Base-by-base conservation (phyloP, 164 flowering plant genomes). In the Nymphaea colorata region DNA sequence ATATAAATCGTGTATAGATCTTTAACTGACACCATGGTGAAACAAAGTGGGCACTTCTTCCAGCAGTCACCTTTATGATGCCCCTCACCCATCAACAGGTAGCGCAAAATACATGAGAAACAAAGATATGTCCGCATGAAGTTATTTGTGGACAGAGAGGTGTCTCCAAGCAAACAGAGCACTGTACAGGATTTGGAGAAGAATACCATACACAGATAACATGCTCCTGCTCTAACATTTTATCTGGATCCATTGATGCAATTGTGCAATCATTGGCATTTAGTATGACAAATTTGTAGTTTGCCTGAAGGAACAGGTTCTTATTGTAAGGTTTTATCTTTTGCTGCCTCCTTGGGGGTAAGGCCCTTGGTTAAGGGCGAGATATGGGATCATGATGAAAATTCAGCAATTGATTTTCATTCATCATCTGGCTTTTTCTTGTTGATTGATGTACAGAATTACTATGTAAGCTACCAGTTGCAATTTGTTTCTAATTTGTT, bases 71-170 rank as follows among this genome's bases (percentile, higher is more conserved):
- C 86, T 78, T 82, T 86, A 60, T 79, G 75, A 73, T 88, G 85
- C 73, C 83, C 90, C 71, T 79, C 75, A 12, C 83, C 98, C 88
- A 86, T 81, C 43, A 83, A 72, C 78, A 94, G 77, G 73, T 94
- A 90, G 41, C 73, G 88, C 44, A 94, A 77, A 67, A 94, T 88
- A 73, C 99, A 94, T 1, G 99, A 96, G 68, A 91, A 91, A 71
- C 99, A 94, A 75, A 88, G 59, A 94, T 88, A 79, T 94, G 99
- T 15, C 99, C 99, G 70, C 99, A 94, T 16, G 96, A 84, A n/a
- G 99, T 94, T 72, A 94, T 94, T 71, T 91, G 99, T n/a, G 99
- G 89, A 69, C 96, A 90, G 4, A 91, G 75, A 67, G 96, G 99
- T 70, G 75, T 69, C 51, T 90, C 99, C 85, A 94, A 79, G 72